Evolutionary conservation across 495 filamentous ascomycete genomes (phyloP).

Genomic region (Trichoderma parareesei): DNA sequence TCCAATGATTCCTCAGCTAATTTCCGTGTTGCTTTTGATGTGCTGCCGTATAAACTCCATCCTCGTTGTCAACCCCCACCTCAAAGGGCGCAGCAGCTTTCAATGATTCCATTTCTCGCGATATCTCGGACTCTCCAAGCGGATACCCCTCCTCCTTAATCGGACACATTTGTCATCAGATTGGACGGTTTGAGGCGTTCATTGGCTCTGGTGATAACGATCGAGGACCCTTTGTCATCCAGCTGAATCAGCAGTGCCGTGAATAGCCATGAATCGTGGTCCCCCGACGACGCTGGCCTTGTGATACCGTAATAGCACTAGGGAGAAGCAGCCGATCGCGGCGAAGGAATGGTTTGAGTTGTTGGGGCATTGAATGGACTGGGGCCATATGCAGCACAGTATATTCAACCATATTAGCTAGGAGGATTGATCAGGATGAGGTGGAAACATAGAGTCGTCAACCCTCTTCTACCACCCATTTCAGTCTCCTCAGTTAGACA

Average conservation of each 20-base stretch:
- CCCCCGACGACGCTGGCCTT: conserved; percentile 1
- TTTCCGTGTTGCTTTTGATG: neutral
- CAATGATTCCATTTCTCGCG: neutral
- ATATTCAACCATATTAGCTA: neutral
- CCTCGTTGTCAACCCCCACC: neutral
- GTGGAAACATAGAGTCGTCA: neutral
- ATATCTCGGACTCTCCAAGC: neutral
- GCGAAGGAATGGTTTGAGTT: neutral
- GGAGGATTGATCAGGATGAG: neutral
- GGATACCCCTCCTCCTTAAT: neutral
- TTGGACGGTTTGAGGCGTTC: neutral
- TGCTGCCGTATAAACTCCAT: neutral
- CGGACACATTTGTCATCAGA: neutral
- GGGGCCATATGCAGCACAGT: neutral
- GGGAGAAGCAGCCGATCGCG: neutral
- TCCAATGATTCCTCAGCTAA: neutral
- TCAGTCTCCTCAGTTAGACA: too few species aligned
- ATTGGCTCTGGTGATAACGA: conserved; percentile 1
- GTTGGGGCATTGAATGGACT: neutral
- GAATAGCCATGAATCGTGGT: neutral
- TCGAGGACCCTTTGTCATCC: neutral
- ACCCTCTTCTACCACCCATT: neutral
- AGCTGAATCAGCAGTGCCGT: conserved; percentile 6
- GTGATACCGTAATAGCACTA: neutral
- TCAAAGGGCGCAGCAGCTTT: neutral